phyloP scores from a whole-genome alignment of 129 eudicot genomes.

The Apium graveolens region DNA sequence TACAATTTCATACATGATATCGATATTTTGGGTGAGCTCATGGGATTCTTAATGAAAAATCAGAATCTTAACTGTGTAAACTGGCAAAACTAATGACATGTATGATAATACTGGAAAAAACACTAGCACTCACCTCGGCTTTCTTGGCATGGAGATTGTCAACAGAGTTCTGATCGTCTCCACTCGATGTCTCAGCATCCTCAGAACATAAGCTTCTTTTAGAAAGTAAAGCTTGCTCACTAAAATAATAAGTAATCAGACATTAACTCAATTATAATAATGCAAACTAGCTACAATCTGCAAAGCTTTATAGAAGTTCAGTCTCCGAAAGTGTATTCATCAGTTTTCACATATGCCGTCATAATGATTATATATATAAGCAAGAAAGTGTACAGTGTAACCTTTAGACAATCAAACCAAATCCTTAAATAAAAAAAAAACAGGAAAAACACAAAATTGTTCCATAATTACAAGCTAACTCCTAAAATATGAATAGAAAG shows the following conservation, averaged over 20 bases:
- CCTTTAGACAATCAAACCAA: background rate
- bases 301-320: background rate
- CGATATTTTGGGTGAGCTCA: constrained; percentile 2
- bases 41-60: background rate
- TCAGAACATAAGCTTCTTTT: constrained; percentile 11
- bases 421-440: background rate
- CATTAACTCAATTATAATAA: background rate
- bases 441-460: no score
- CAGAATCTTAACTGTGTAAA: background rate
- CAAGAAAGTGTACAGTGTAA: background rate
- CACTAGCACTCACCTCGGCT: constrained; percentile 29
- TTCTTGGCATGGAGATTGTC: constrained; percentile 42
- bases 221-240: constrained; percentile 10
- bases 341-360: background rate
- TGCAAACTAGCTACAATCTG: background rate
- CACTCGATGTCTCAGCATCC: constrained; percentile 42
- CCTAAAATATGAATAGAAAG: background rate
- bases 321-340: background rate
- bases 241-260: background rate
- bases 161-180: constrained; percentile 32
- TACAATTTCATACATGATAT: background rate
- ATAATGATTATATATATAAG: background rate
- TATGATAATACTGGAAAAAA: constrained; percentile 1
- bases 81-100: background rate
- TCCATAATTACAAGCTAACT: background rate